Evolutionary conservation across 2,329 filamentous ascomycete genomes (phyloP).

Genomic region (Microdochium nivale): DNA sequence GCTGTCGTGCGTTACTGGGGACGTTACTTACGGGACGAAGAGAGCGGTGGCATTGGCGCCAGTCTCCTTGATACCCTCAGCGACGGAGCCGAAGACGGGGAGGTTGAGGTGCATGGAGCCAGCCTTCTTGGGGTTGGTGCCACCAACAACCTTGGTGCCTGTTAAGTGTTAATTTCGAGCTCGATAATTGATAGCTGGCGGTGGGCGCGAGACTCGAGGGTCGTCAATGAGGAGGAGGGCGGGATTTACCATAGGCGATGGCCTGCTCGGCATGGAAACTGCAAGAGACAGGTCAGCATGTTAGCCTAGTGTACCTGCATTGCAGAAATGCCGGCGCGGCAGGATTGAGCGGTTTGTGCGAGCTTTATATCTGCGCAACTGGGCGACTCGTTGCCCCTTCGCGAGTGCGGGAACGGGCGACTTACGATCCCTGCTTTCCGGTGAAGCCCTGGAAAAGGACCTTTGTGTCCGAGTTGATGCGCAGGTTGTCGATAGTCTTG

Average conservation of each 20-base stretch:
- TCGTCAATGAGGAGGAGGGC: conserved; percentile 4
- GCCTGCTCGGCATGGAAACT: conserved; percentile 98
- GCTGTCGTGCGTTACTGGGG: no score
- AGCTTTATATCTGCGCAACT: background rate
- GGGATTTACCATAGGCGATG: conserved; percentile 85
- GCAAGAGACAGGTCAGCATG: conserved; percentile 8
- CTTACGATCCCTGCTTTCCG: conserved; percentile 89
- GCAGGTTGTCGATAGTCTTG: conserved; percentile 73
- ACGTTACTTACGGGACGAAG: conserved; percentile 88
- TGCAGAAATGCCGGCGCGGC: background rate
- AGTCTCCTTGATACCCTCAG: conserved; percentile 81
- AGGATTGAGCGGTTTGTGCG: background rate
- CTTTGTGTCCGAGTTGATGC: conserved; percentile 88
- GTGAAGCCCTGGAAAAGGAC: conserved; percentile 97
- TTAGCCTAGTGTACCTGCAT: conserved; percentile 18
- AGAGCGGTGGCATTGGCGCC: conserved; percentile 88
- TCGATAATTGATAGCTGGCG: conserved; percentile 1
- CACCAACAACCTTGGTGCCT: conserved; percentile 96
- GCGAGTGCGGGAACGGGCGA: conserved; percentile 18
- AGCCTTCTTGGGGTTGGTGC: conserved; percentile 98
- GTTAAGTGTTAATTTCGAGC: conserved; percentile 19
- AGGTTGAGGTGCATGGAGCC: conserved; percentile 81
- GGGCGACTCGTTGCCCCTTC: background rate
- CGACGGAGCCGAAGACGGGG: conserved; percentile 86
- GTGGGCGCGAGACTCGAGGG: conserved; percentile 4